A percentile compares a stretch with the other conserved stretches of the same genome.
Evolutionary conservation across 805 yeast species (phyloP).

Genomic region (Nakazawaea holstii): DNA sequence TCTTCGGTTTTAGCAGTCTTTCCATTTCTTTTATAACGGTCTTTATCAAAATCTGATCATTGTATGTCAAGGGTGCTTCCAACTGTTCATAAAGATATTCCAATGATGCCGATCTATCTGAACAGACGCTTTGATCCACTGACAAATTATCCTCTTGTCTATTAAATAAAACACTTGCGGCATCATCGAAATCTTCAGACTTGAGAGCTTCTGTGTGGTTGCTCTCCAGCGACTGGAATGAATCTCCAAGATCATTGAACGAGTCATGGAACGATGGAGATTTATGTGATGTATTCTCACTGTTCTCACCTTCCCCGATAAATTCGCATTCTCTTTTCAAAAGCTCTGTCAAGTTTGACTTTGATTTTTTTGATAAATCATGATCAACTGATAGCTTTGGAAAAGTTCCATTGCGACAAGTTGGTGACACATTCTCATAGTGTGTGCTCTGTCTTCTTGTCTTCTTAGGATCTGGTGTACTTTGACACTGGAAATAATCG

Average conservation of each 20-base stretch:
- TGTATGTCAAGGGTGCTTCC: slow-evolving; percentile 5
- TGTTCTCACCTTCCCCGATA: neutral
- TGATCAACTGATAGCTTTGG: neutral
- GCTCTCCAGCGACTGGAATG: neutral
- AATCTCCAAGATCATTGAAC: neutral
- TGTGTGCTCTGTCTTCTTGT: neutral
- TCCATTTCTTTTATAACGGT: slow-evolving; percentile 10
- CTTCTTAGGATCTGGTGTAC: neutral
- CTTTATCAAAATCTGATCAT: slow-evolving; percentile 10
- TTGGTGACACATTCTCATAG: neutral
- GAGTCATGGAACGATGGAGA: neutral
- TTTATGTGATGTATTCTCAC: neutral
- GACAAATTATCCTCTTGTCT: slow-evolving; percentile 3
- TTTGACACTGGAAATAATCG: neutral
- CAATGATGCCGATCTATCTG: slow-evolving; percentile 4
- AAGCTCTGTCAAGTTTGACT: neutral
- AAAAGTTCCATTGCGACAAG: neutral
- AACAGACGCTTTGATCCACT: slow-evolving; percentile 1
- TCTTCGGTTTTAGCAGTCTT: slow-evolving; percentile 1
- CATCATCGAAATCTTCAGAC: slow-evolving; percentile 9
- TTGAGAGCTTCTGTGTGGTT: neutral
- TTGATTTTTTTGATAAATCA: neutral
- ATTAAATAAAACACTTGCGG: neutral
- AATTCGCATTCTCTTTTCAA: neutral
- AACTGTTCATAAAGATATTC: slow-evolving; percentile 12